Evolutionary conservation across 306 rosid species (phyloP).

Genomic region (Fragaria ananassa): DNA sequence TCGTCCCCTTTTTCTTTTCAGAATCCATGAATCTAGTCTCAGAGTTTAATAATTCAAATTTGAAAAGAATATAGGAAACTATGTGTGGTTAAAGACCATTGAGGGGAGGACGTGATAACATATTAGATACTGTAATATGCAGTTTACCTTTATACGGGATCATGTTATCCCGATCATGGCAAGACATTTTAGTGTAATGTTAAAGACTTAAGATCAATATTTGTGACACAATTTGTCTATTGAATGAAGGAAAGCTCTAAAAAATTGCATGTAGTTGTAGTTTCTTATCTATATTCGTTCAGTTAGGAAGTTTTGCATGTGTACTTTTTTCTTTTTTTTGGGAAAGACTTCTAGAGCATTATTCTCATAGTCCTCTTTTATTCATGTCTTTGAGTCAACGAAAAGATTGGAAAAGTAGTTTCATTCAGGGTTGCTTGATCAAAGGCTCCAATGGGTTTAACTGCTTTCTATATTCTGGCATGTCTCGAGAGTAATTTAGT

Average conservation of each 20-base stretch:
- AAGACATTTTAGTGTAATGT: neutral
- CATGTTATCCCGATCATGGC: neutral
- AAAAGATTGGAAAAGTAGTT: neutral
- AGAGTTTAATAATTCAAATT: neutral
- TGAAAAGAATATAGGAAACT: neutral
- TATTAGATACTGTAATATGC: neutral
- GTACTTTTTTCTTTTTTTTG: no score
- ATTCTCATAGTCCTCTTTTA: neutral
- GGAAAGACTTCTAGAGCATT: neutral
- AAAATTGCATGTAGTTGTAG: neutral
- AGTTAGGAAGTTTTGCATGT: neutral
- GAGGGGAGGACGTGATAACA: neutral
- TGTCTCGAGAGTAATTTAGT: neutral
- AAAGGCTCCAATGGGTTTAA: neutral
- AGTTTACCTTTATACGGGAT: neutral
- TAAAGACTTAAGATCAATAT: neutral
- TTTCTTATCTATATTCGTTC: neutral
- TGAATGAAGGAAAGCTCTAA: neutral
- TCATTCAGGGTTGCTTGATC: neutral
- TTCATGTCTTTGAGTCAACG: neutral
- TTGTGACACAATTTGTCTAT: neutral
- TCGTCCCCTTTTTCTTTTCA: neutral
- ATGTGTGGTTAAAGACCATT: neutral
- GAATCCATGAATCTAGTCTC: neutral
- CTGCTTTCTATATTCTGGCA: neutral